Base-by-base conservation (phyloP, 208 protist species). In the Trypanosoma scelopori region DNA sequence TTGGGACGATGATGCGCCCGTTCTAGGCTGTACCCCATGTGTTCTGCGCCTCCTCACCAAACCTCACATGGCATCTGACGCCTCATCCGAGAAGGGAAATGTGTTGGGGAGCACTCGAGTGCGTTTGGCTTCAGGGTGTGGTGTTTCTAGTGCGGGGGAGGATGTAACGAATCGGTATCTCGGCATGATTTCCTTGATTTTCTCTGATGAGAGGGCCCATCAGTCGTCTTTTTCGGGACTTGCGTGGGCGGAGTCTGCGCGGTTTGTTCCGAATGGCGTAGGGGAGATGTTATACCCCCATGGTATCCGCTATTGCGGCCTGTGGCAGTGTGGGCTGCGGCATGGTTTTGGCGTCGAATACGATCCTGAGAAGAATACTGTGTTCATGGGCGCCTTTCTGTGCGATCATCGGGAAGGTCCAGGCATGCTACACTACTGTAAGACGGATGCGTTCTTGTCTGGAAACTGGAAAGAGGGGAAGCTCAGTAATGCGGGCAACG, bases 291-390 rank as follows among this genome's bases (percentile, higher is more conserved):
- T 55, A 20, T 62, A 65, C n/a, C 37, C 59, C 15, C 28, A 58
- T 11, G 65, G 69, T 12, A 39, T 68, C 20, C 75, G 78, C 32
- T 85, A 85, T 53, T 92, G 82, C 58, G 85, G 85, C 4, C 51
- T 60, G 25, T 92, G 85, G 85, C 47, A 65, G n/a, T 57, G 20
- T 13, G 85, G 82, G 18, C 55, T 69, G 6, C 79, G 75, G 32
- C 76, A 89, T 50, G 82, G 85, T 22, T 92, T 92, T 63, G 85
- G 81, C 42, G 78, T 79, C 16, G 82, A 78, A 35, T 62, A 72
- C 43, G 66, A 77, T 18, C 56, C 63, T n/a, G 35, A 48, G n/a
- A 41, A 20, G 41, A 65, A 69, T n/a, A 82, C 74, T 13, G 56
- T 89, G 35, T 87, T 81, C 41, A 57, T 91, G 7, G 82, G 85